Evolutionary conservation across 2,329 filamentous ascomycete species (phyloP), one percentile per base, ranked within the genome.

Genomic region (Fusarium nurragi): DNA sequence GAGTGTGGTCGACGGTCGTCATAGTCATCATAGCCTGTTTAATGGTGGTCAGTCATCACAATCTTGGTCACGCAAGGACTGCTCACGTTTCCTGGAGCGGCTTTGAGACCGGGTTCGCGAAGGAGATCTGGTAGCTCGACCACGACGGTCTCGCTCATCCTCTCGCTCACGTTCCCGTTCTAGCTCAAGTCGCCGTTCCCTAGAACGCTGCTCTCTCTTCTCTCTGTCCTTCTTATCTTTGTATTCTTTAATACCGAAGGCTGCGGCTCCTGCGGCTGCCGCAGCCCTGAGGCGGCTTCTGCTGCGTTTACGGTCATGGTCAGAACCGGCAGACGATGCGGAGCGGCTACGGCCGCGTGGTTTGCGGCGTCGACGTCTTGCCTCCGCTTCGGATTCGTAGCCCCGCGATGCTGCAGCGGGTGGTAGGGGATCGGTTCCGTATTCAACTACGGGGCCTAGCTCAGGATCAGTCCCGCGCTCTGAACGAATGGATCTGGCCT

Each of bases 381-480:
- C 80, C 60, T 83, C 81, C 52, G 77, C 77, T 51, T 83, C 82
- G 53, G 82, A 81, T 55, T 84, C 83, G 72, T 84, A 83, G 54
- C 75, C 77, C 55, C 77, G 71, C 36, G 70, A 73, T 23, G 70
- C 67, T 43, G 75, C 73, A 64, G 76, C 72, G 44, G 74, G 76
- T 66, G 78, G 77, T 65, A 89, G 80, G 70, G 86, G 86, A 67
- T 83, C 81, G 73, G 79, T 81, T 69, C 87, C 87, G 80, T 89
- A 89, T 76, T 89, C 85, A 83, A 89, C 85, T 82, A 88, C 64
- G 64, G 64, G 82, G 79, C 86, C 87, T 87, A 88, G 79, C 79
- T 88, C 85, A 80, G 82, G 83, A 85, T 88, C 86, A 88, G 84
- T 82, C 75, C 77, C 77, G 73, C 78, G 77, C 75, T 83, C 81